A percentile compares a stretch with the other conserved stretches of the same genome.
Evolutionary conservation across 2,329 filamentous ascomycete species (phyloP).

Genomic region (Fusarium transvaalense): DNA sequence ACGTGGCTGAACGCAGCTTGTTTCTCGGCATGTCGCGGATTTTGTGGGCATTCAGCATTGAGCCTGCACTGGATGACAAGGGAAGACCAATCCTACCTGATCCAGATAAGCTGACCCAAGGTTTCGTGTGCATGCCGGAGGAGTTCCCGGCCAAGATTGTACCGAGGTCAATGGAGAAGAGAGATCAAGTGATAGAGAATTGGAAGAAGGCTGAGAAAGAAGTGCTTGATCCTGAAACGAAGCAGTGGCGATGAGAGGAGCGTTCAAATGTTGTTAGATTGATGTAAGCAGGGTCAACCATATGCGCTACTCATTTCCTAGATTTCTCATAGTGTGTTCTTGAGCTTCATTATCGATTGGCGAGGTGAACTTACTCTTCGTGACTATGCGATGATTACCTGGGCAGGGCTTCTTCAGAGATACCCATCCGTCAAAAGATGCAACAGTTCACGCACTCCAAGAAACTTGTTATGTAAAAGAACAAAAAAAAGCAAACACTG

Average conservation of each 20-base stretch:
- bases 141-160: conserved; percentile 2
- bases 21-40: conserved; percentile 32
- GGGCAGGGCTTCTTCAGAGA: no score
- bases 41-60: conserved; percentile 28
- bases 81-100: conserved; percentile 4
- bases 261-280: not conserved
- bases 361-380: no score
- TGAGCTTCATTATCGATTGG: no score
- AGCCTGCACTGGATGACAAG: not conserved
- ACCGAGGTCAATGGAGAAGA: conserved; percentile 1
- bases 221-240: not conserved
- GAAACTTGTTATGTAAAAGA: fast-evolving
- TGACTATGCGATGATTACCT: no score
- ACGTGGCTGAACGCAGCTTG: conserved; percentile 31
- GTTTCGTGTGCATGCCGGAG: conserved; percentile 17
- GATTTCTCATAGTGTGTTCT: no score
- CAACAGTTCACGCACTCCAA: not conserved
- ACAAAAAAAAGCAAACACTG: not conserved
- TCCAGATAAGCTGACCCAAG: conserved; percentile 13
- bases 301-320: no score
- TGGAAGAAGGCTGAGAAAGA: not conserved
- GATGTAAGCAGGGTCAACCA: no score
- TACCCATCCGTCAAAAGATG: no score
- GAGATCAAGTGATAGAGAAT: not conserved
- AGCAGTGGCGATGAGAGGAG: conserved; percentile 4